phyloP scores from a whole-genome alignment of 1,284 basidiomycete genomes.

The Apiotrichum domesticum region DNA sequence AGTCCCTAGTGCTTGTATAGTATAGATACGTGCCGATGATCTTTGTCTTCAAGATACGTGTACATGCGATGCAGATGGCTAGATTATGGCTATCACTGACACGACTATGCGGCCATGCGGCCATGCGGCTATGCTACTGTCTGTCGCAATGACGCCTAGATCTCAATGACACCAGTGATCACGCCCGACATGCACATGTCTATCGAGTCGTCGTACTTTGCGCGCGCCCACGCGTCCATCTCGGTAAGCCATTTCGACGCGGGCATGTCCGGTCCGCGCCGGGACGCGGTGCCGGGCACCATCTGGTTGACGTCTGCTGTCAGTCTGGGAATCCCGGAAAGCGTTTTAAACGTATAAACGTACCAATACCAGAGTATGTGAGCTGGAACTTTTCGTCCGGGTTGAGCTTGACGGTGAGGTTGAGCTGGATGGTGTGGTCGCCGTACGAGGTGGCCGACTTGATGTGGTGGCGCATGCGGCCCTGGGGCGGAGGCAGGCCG shows the following conservation, averaged over 20 bases:
- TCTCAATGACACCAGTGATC: constrained; percentile 35
- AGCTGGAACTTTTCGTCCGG: constrained; percentile 27
- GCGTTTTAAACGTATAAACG: too few species aligned
- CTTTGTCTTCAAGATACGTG: not conserved
- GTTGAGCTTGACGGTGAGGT: constrained; percentile 26
- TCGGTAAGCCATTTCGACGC: constrained; percentile 37
- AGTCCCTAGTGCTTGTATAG: not conserved
- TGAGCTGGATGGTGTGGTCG: constrained; percentile 32
- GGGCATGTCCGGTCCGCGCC: constrained; percentile 36
- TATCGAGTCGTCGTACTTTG: constrained; percentile 33
- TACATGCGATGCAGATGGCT: too few species aligned
- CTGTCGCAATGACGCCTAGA: constrained; percentile 13
- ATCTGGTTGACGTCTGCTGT: constrained; percentile 40
- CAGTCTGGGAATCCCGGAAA: too few species aligned
- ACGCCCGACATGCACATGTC: constrained; percentile 40
- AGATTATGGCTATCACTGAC: too few species aligned
- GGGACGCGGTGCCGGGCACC: constrained; percentile 40
- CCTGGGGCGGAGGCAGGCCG: constrained; percentile 65
- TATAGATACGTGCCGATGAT: not conserved
- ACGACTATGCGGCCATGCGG: too few species aligned
- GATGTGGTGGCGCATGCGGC: constrained; percentile 76
- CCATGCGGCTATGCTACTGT: too few species aligned
- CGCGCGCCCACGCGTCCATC: constrained; percentile 36
- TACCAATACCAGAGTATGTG: constrained; percentile 36
- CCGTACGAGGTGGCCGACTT: constrained; percentile 54